Percentiles rank a stretch among this genome's conserved stretches.
Conservation (phyloP, 257 asterid species). For the Solanum clarkiae region DNA sequence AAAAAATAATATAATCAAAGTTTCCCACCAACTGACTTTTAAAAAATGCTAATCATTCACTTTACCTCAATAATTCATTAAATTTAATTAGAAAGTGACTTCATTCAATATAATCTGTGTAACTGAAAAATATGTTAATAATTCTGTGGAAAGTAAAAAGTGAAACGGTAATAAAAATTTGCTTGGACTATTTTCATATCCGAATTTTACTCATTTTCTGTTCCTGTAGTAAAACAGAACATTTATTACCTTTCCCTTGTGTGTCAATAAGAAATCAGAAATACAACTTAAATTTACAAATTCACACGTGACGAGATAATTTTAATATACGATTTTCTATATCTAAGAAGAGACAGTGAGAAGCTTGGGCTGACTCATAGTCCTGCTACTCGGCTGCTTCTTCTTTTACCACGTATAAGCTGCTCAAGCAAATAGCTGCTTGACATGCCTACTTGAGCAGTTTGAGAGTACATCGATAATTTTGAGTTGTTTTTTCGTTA, state of each 20-base stretch:
- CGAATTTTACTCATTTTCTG: too few relatives aligned
- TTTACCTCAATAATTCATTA: background rate
- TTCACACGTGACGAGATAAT: background rate
- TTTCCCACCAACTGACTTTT: background rate
- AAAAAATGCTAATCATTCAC: background rate
- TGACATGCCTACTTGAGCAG: too few relatives aligned
- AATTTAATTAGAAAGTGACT: background rate
- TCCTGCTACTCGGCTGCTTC: too few relatives aligned
- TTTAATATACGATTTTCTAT: background rate
- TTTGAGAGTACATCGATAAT: too few relatives aligned
- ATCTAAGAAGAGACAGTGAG: too few relatives aligned
- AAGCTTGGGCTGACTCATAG: too few relatives aligned
- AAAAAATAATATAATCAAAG: background rate
- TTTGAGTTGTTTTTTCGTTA: too few relatives aligned
- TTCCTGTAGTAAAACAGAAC: background rate
- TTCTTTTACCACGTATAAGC: too few relatives aligned
- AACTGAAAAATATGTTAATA: background rate
- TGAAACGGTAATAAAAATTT: too few relatives aligned
- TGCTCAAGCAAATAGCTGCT: too few relatives aligned
- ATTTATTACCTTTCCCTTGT: background rate
- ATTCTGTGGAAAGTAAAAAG: too few relatives aligned
- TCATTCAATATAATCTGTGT: background rate
- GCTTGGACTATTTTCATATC: too few relatives aligned
- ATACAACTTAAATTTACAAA: background rate
- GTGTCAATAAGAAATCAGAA: background rate